These are phyloP conservation scores for Mortierella sp. DNA, from an alignment of 371 early-diverging fungal species.

Conservation along the genomic window DNA sequence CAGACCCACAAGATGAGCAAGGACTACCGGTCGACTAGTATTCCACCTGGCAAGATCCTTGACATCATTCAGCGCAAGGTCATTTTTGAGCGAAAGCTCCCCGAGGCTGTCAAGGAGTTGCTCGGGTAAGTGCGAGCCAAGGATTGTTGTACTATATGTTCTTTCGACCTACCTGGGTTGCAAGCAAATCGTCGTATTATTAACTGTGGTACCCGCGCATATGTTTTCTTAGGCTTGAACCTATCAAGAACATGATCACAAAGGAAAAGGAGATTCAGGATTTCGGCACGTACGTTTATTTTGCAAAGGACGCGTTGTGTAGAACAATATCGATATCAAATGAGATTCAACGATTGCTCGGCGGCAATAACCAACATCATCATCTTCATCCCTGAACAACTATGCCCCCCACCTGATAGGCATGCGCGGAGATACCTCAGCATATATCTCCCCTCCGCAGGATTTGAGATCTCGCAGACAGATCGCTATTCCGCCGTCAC, in stretches of 20 bases:
- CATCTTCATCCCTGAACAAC: not conserved
- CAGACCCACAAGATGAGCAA: slow-evolving; percentile 73
- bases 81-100: slow-evolving; percentile 59
- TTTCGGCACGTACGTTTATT: slow-evolving; percentile 31
- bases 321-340: not conserved
- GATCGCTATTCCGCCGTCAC: slow-evolving; percentile 77
- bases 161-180: not conserved
- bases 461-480: slow-evolving; percentile 85
- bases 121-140: slow-evolving; percentile 53
- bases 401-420: slow-evolving; percentile 31
- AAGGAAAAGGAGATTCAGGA: slow-evolving; percentile 39
- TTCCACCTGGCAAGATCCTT: slow-evolving; percentile 44
- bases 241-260: slow-evolving; percentile 22
- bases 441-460: slow-evolving; percentile 90
- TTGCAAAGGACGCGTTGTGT: not conserved
- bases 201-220: not conserved
- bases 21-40: slow-evolving; percentile 49
- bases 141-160: not conserved
- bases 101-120: slow-evolving; percentile 63
- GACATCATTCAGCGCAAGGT: slow-evolving; percentile 68
- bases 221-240: slow-evolving; percentile 27
- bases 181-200: not conserved
- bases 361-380: not conserved
- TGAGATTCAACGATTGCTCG: not conserved
- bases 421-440: slow-evolving; percentile 74